A percentile compares a stretch with the other conserved stretches of the same genome.
Conservation (phyloP, 2,329 filamentous ascomycete species). For the Xylariaceae sp. region DNA sequence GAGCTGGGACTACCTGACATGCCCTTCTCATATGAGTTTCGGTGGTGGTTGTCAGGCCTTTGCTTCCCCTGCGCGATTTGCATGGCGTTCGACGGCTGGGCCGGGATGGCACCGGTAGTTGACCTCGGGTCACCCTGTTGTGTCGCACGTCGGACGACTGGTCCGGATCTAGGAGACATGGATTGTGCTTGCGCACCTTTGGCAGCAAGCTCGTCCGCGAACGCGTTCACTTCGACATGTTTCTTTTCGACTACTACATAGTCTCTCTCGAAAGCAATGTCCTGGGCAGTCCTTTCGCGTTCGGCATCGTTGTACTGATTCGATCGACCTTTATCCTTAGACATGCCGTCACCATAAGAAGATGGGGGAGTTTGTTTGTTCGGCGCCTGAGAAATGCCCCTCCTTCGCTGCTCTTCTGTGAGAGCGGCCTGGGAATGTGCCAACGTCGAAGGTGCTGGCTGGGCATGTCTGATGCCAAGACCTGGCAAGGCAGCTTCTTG, state of each 20-base stretch:
- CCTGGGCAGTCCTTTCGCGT: slow-evolving; percentile 70
- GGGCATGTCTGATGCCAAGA: slow-evolving; percentile 47
- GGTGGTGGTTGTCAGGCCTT: slow-evolving; percentile 64
- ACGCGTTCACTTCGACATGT: slow-evolving; percentile 92
- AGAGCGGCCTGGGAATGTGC: slow-evolving; percentile 39
- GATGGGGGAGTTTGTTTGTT: slow-evolving; percentile 31
- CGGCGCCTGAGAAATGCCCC: slow-evolving; percentile 38
- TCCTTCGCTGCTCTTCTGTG: slow-evolving; percentile 33
- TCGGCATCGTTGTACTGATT: slow-evolving; percentile 40
- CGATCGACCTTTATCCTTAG: slow-evolving; percentile 27
- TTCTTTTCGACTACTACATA: slow-evolving; percentile 95
- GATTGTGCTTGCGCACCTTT: slow-evolving; percentile 51
- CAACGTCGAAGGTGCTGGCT: slow-evolving; percentile 42
- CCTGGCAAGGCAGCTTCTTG: slow-evolving; percentile 44
- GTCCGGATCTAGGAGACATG: slow-evolving; percentile 50
- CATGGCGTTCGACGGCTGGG: slow-evolving; percentile 64
- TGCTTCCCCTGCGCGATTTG: slow-evolving; percentile 65
- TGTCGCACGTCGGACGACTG: slow-evolving; percentile 69
- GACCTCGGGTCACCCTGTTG: slow-evolving; percentile 68
- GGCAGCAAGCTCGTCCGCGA: slow-evolving; percentile 89
- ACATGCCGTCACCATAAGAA: slow-evolving; percentile 32
- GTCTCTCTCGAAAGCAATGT: slow-evolving; percentile 85
- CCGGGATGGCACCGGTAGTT: slow-evolving; percentile 62
- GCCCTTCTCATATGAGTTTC: slow-evolving; percentile 70
- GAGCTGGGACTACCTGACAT: slow-evolving; percentile 66